phyloP scores from a whole-genome alignment of 257 asterid genomes.

The Solanum arcanum region DNA sequence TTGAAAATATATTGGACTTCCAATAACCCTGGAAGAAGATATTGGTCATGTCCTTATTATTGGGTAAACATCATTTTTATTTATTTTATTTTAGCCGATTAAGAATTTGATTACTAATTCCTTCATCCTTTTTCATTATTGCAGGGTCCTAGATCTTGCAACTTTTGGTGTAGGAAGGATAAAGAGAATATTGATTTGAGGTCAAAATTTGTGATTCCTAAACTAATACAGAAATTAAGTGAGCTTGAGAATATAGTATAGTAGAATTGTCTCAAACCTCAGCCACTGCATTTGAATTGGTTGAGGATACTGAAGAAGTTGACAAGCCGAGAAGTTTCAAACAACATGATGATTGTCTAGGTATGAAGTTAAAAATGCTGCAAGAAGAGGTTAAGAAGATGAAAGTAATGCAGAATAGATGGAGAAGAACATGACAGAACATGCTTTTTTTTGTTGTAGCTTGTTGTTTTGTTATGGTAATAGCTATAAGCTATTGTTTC shows the following conservation, averaged over 20 bases:
- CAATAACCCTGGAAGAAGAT: no score
- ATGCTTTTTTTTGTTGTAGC: not conserved
- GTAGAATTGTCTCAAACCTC: not conserved
- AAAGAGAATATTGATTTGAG: not conserved
- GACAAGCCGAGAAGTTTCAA: not conserved
- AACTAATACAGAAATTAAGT: not conserved
- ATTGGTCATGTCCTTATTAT: no score
- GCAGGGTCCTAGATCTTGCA: not conserved
- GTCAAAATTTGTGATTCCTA: not conserved
- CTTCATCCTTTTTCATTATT: not conserved
- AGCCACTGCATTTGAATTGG: not conserved
- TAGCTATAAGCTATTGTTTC: no score
- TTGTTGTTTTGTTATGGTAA: no score
- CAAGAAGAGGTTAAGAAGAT: not conserved
- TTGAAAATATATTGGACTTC: no score
- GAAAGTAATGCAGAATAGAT: no score
- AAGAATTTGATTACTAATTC: no score
- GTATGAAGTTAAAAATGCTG: not conserved
- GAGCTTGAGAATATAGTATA: not conserved
- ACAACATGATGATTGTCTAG: not conserved
- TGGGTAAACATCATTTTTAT: no score
- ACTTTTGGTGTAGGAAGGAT: not conserved
- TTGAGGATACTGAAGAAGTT: not conserved
- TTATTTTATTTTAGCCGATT: no score
- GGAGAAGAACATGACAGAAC: not conserved